Evolutionary conservation across 257 asterid genomes (phyloP), one percentile per base, ranked within the genome.

Genomic region (Nicotiana paniculata): DNA sequence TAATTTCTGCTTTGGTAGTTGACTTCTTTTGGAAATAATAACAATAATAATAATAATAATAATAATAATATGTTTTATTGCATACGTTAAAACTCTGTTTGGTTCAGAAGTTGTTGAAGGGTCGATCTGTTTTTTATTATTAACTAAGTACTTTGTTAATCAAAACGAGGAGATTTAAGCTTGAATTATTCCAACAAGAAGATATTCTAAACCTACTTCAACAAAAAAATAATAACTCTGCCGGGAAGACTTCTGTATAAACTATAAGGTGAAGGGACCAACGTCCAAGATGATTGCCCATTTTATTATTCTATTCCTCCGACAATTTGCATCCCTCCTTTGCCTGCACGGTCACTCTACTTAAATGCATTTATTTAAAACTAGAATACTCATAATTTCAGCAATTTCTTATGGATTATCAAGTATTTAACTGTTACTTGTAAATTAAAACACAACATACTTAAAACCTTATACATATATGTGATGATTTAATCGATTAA

Each of bases 341-440:
- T 15, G 63, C 80, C 80, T 75, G 79, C 80, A 75, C 63, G 80
- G 80, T 48, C 63, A 75, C 80, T 75, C 80, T 75, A 15, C 0
- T 75, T 75, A 61, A 43, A 75, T 75, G 46, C 80, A 51, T 26
- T 26, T 15, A 13, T 74, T 35, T 4, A 9, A n/a, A 18, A 21
- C 58, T 5, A 5, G 37, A 5, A 1, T 21, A n/a, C 59, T 72
- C 13, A 75, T 43, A 15, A 51, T 75, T 46, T 75, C 39, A 26
- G 46, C 21, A 51, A 7, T 75, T 75, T 51, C 7, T 15, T 24
- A 24, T 13, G 21, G 46, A 26, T 51, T 16, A 26, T 75, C 28
- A 75, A 51, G 7, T 6, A 6, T 0, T 26, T 67, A 16, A 15
- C 58, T 53, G 18, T 53, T 15, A 10, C 15, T 15, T 53, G 4